Base-by-base conservation (phyloP, 1,284 basidiomycete genomes). In the Farysia itapuensis region DNA sequence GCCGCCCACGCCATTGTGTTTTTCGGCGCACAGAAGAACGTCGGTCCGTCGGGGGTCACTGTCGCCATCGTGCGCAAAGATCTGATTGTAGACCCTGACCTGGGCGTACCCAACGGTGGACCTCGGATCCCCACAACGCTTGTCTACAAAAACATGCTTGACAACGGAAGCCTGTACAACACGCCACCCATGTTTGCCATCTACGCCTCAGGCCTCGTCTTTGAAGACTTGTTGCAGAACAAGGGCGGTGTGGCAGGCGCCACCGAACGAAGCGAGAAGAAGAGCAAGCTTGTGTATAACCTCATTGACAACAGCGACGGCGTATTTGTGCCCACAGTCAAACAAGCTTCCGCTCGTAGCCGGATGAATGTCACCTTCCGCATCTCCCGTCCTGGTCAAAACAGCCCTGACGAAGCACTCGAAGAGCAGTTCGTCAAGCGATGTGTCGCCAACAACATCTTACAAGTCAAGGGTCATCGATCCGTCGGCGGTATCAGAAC, bases 11-110 rank as follows among this genome's bases (percentile, higher is more conserved):
- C 90, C 4, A 82, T 98, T 72, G 88, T 99, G 71, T 98, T 89
- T 77, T 96, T 94, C 11, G 95, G 95, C 30, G 95, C 89, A n/a
- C 95, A 99, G 79, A 99, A 99, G 82, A 99, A 99, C 77, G 82
- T 98, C 39, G 95, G 94, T 4, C 95, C 95, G 1, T 86, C 93
- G 0, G 95, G 95, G 3, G 81, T 95, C 19, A 94, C 92, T 4
- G 84, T 98, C 71, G 81, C 94, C 57, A 94, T 99, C 77, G 90
- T 96, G 15, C 85, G 90, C 24, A 85, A 93, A 60, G 90, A 95
- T 78, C 86, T 95, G 73, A 57, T 76, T 23, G 64, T 70, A 22
- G 70, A 76, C 39, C 70, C 74, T 0, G 73, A 75, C 36, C 43
- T 41, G 20, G 51, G 65, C 3, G 58, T 65, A 1, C 37, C 54